Conservation (phyloP, 768 basidiomycete genomes). For the Terana coerulea region DNA sequence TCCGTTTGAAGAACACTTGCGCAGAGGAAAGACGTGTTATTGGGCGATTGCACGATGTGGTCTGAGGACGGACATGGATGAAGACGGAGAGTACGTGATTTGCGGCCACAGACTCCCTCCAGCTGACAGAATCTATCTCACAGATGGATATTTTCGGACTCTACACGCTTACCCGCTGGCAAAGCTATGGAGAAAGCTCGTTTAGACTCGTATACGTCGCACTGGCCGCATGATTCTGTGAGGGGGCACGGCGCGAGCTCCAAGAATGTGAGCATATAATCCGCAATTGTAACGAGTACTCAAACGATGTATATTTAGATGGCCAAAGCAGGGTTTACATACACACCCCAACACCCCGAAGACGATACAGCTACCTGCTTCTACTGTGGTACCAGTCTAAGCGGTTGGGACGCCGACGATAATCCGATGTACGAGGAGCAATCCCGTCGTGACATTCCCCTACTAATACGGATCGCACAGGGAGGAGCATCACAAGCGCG, state of each 20-base stretch:
- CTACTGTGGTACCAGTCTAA: slow-evolving; percentile 75
- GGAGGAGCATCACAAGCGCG: slow-evolving; percentile 72
- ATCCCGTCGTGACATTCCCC: not conserved
- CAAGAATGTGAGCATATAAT: slow-evolving; percentile 46
- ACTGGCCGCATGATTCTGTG: slow-evolving; percentile 67
- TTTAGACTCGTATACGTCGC: slow-evolving; percentile 55
- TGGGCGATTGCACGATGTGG: slow-evolving; percentile 85
- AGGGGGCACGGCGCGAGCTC: slow-evolving; percentile 68
- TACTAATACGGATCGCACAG: slow-evolving; percentile 32
- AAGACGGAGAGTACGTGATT: slow-evolving; percentile 48
- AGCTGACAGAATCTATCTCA: not conserved
- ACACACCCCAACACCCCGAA: slow-evolving; percentile 58
- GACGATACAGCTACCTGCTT: slow-evolving; percentile 85
- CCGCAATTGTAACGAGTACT: slow-evolving; percentile 6
- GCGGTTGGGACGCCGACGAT: slow-evolving; percentile 86
- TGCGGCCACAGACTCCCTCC: too few relatives aligned
- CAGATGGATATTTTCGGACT: slow-evolving; percentile 59
- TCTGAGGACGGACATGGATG: slow-evolving; percentile 52
- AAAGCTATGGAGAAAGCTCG: slow-evolving; percentile 73
- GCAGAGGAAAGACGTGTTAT: slow-evolving; percentile 67
- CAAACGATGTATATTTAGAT: slow-evolving; percentile 58
- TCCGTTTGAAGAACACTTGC: slow-evolving; percentile 79
- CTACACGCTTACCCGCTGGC: slow-evolving; percentile 58
- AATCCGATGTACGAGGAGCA: slow-evolving; percentile 74
- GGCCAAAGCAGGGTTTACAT: slow-evolving; percentile 87